These are phyloP conservation scores for Pleurotus cornucopiae DNA, from an alignment of 768 basidiomycete genomes.

Conservation along the genomic window DNA sequence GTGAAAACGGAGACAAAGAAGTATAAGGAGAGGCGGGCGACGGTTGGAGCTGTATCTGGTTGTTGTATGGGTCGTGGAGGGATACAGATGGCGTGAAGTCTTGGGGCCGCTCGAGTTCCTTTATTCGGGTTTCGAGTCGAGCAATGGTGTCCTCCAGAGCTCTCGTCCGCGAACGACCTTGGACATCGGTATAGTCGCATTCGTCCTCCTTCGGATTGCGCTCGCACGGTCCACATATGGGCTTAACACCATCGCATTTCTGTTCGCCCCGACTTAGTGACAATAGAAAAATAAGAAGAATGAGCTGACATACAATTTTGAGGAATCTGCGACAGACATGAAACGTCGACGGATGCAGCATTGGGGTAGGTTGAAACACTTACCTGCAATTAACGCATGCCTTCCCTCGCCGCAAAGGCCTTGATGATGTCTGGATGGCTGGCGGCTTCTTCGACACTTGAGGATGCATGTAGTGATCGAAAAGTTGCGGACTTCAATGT, in stretches of 20 bases:
- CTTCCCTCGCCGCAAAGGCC: constrained; percentile 45
- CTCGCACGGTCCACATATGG: constrained; percentile 61
- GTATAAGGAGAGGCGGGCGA: constrained; percentile 15
- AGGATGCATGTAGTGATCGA: constrained; percentile 6
- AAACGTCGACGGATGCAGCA: constrained; percentile 3
- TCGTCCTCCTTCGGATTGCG: constrained; percentile 58
- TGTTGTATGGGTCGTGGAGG: constrained; percentile 47
- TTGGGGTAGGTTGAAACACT: neutral
- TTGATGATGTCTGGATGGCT: neutral
- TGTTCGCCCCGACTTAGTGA: neutral
- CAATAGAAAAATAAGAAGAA: neutral
- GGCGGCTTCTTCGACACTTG: constrained; percentile 6
- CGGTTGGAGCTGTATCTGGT: constrained; percentile 24
- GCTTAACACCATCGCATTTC: constrained; percentile 68
- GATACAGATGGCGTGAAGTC: constrained; percentile 41
- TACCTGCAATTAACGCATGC: constrained; percentile 54
- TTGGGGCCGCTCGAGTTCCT: constrained; percentile 53
- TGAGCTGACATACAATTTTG: constrained; percentile 38
- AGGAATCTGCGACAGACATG: constrained; percentile 31
- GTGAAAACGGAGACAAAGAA: neutral
- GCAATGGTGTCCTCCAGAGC: constrained; percentile 56
- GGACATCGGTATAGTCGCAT: constrained; percentile 69
- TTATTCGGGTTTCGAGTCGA: constrained; percentile 51
- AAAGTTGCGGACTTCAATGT: neutral
- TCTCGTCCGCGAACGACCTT: constrained; percentile 55